Base-by-base conservation (phyloP, 345 rosid species). In the Citrus cavaleriei region DNA sequence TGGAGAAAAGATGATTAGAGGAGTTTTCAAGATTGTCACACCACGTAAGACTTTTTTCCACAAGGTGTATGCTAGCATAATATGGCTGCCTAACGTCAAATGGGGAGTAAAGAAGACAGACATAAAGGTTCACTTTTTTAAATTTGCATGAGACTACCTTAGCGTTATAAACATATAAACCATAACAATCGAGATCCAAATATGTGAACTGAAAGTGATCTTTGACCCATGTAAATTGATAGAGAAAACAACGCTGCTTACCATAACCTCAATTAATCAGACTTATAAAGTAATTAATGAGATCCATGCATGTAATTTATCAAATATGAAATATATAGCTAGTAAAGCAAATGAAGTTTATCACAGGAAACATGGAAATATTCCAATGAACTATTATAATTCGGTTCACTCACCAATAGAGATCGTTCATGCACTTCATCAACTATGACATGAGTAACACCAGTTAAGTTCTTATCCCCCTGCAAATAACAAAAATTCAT, bases 371-470 rank as follows among this genome's bases (percentile, higher is more conserved):
- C 42, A 75, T 51, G 28, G 55, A 59, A 10, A 76, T 24, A 51
- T 6, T 49, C 65, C 16, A 38, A 68, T 42, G 28, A 78, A 72
- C 62, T 64, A 37, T 57, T n/a, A 35, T n/a, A 46, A 78, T 59
- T 82, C 22, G 30, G 64, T 71, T 58, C 74, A 89, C 94, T 87
- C 75, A 92, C 98, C 98, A 91, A 79, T 83, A 92, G 89, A 49
- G 98, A 95, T 40, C 98, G 90, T 84, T 95, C 98, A 81, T 95
- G 98, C 75, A 95, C 98, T 89, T 95, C 98, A 83, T 95, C 98
- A 58, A 93, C 98, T 73, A 95, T 91, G 70, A 95, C 87, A 80
- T 95, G 98, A 68, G 91, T 92, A 82, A 95, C 79, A 32, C 92
- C 93, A 21, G 86, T 86, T 92, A 93, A 85, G 80, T 79, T 85